Conservation (phyloP, 83 land plant genomes). For the Picea abies region DNA sequence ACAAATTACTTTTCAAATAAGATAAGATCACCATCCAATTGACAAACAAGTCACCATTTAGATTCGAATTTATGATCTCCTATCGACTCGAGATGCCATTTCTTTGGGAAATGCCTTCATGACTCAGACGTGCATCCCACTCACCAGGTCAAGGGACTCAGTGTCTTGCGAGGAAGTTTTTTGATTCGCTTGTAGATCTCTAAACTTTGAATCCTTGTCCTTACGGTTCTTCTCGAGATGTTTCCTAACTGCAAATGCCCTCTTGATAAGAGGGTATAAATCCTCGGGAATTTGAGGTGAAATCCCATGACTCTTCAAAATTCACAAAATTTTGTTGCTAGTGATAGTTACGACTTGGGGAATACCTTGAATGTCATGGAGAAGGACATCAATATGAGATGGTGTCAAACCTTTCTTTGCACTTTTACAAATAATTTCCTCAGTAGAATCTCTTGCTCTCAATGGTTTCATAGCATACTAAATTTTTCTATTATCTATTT, state of each 20-base stretch:
- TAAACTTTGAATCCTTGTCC: conserved; percentile 77
- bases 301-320: conserved; percentile 18
- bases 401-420: conserved; percentile 81
- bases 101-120: no score
- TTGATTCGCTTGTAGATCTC: background rate
- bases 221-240: conserved; percentile 78
- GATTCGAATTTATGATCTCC: no score
- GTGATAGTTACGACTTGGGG: conserved; percentile 22
- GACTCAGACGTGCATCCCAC: no score
- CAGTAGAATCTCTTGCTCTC: background rate
- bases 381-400: conserved; percentile 67
- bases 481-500: no score
- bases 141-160: no score
- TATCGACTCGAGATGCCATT: no score
- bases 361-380: conserved; percentile 67
- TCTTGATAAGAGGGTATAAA: conserved; percentile 70
- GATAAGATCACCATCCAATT: no score
- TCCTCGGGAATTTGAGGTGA: conserved; percentile 83
- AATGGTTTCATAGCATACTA: no score
- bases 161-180: no score
- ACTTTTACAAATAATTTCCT: conserved; percentile 69
- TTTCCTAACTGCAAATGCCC: conserved; percentile 73
- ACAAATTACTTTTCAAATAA: no score
- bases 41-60: no score
- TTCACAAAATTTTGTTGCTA: no score